A percentile compares a stretch with the other conserved stretches of the same genome.
phyloP scores from a whole-genome alignment of 805 yeast genomes.

The Brettanomyces naardenensis region DNA sequence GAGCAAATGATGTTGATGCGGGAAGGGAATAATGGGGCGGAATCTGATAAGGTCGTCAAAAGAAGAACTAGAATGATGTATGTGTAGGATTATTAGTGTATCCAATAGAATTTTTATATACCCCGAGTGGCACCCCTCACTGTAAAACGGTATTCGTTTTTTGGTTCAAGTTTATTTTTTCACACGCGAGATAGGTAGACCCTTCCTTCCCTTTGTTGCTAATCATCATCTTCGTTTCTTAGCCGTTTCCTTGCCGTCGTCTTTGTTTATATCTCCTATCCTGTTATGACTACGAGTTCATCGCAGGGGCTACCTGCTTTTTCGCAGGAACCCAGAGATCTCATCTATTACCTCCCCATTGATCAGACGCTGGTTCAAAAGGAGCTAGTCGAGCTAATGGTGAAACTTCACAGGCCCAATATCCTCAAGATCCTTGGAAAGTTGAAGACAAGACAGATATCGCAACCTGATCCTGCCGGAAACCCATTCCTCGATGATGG shows the following conservation, averaged over 20 bases:
- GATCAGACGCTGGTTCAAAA: slow-evolving; percentile 36
- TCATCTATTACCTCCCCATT: slow-evolving; percentile 30
- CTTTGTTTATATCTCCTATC: neutral
- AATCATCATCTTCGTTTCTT: neutral
- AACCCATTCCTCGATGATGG: slow-evolving; percentile 11
- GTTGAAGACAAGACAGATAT: slow-evolving; percentile 1
- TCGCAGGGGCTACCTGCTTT: neutral
- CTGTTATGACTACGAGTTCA: neutral
- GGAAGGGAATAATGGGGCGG: slow-evolving; percentile 2
- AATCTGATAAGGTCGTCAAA: slow-evolving; percentile 17
- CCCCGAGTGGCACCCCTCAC: neutral
- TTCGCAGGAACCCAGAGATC: slow-evolving; percentile 10
- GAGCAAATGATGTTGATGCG: slow-evolving; percentile 10
- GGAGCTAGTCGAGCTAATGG: slow-evolving; percentile 34
- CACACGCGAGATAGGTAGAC: too few species aligned
- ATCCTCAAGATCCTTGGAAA: slow-evolving; percentile 8
- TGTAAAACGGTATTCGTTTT: neutral
- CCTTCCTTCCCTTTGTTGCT: neutral
- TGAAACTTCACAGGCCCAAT: slow-evolving; percentile 32
- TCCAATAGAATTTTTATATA: neutral
- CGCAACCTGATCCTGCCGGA: slow-evolving; percentile 1
- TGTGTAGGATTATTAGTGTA: slow-evolving; percentile 9
- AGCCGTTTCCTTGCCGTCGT: too few species aligned
- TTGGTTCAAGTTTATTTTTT: neutral
- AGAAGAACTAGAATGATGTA: slow-evolving; percentile 27